A percentile compares a stretch with the other conserved stretches of the same genome.
Evolutionary conservation across 106 monocot genomes (phyloP).

Genomic region (Dioscorea dumetorum): DNA sequence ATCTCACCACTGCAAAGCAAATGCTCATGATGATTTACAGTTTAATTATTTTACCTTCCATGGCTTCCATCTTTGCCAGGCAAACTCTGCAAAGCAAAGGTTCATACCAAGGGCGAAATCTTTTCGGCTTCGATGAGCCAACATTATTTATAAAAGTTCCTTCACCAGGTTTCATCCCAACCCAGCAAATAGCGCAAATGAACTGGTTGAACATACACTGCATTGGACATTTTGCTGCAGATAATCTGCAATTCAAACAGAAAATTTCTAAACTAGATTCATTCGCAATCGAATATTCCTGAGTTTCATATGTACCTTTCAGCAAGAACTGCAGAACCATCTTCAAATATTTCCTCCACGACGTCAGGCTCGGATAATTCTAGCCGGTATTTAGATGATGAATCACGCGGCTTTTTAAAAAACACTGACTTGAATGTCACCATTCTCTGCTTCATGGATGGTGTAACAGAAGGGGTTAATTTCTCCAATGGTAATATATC

Average conservation of each 20-base stretch:
- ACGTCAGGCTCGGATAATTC: slow-evolving; percentile 40
- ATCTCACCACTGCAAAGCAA: no score
- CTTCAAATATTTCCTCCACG: slow-evolving; percentile 81
- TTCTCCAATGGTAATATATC: slow-evolving; percentile 86
- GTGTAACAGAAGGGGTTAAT: slow-evolving; percentile 26
- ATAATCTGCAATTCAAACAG: slow-evolving; percentile 40
- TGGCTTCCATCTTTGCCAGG: slow-evolving; percentile 72
- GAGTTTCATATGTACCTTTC: slow-evolving; percentile 27
- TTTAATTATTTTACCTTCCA: slow-evolving; percentile 61
- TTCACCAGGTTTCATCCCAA: slow-evolving; percentile 81
- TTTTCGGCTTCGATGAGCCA: slow-evolving; percentile 18
- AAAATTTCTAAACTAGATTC: no score
- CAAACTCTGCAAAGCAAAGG: slow-evolving; percentile 75
- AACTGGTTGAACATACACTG: slow-evolving; percentile 71
- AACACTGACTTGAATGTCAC: slow-evolving; percentile 49
- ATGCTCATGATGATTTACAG: no score
- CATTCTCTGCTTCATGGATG: slow-evolving; percentile 47
- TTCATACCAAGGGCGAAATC: slow-evolving; percentile 49
- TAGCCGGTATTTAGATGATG: slow-evolving; percentile 29
- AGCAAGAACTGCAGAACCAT: slow-evolving; percentile 67
- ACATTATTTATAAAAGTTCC: slow-evolving; percentile 49
- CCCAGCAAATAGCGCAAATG: slow-evolving; percentile 68
- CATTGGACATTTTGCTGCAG: slow-evolving; percentile 29
- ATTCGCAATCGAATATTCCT: no score
- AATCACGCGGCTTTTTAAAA: slow-evolving; percentile 29